phyloP scores from a whole-genome alignment of 495 filamentous ascomycete species.

The Terfezia boudieri region DNA sequence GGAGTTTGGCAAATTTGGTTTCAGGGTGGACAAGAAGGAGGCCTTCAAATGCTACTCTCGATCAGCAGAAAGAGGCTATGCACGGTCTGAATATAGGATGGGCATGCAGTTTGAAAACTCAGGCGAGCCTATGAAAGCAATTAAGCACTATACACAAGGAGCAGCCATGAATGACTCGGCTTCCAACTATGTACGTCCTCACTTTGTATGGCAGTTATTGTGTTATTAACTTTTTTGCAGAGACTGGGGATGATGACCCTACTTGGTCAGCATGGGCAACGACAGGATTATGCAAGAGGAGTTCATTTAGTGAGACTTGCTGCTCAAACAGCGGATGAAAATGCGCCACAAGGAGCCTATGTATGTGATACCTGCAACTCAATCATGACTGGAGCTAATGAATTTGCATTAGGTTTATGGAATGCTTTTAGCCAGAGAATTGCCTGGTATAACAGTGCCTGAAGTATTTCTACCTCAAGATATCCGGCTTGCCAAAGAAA shows the following conservation, averaged over 20 bases:
- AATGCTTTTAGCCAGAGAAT: conserved; percentile 76
- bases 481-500: conserved; percentile 48
- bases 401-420: conserved; percentile 45
- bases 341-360: conserved; percentile 92
- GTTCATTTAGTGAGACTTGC: conserved; percentile 61
- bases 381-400: background rate
- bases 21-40: conserved; percentile 75
- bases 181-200: conserved; percentile 48
- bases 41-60: conserved; percentile 67
- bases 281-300: conserved; percentile 54
- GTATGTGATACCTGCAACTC: conserved; percentile 21
- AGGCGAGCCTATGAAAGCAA: conserved; percentile 73
- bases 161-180: conserved; percentile 64
- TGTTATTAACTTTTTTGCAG: conserved; percentile 12
- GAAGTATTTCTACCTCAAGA: conserved; percentile 52
- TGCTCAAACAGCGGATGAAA: conserved; percentile 80
- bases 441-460: conserved; percentile 69
- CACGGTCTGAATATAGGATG: conserved; percentile 87
- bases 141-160: conserved; percentile 68
- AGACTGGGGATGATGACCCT: conserved; percentile 94
- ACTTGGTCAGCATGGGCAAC: conserved; percentile 75
- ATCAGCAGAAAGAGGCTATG: conserved; percentile 75
- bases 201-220: background rate
- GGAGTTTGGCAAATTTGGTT: conserved; percentile 91
- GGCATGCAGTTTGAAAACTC: conserved; percentile 95